phyloP scores from a whole-genome alignment of 2,329 filamentous ascomycete genomes.

The Microdochium bolleyi region DNA sequence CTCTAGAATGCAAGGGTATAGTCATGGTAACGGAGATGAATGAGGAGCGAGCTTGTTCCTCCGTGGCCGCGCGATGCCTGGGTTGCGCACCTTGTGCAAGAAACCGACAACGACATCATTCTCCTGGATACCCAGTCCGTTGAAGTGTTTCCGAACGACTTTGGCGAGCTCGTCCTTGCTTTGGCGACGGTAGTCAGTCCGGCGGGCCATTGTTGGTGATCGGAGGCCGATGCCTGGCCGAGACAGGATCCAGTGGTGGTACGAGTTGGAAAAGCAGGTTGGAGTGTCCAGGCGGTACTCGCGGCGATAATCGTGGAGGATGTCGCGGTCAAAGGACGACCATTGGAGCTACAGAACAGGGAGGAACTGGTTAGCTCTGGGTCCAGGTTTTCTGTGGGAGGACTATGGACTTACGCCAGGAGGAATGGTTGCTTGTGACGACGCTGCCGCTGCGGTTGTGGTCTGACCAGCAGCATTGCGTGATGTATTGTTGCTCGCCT shows the following conservation, averaged over 20 bases:
- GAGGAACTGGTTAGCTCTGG: constrained; percentile 5
- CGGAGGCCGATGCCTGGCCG: constrained; percentile 58
- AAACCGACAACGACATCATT: constrained; percentile 77
- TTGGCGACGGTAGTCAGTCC: constrained; percentile 56
- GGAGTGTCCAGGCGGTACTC: constrained; percentile 65
- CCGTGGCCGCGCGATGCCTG: constrained; percentile 32
- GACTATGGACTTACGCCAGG: constrained; percentile 11
- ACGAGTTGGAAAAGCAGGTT: constrained; percentile 58
- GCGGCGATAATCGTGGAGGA: constrained; percentile 69
- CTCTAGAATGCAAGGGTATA: neutral
- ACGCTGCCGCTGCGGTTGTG: constrained; percentile 6
- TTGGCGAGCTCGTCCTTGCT: constrained; percentile 65
- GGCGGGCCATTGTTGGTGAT: constrained; percentile 69
- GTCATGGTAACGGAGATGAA: constrained; percentile 21
- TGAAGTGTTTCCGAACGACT: constrained; percentile 75
- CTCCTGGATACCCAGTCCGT: constrained; percentile 69
- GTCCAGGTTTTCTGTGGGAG: constrained; percentile 15
- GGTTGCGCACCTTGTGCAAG: constrained; percentile 60
- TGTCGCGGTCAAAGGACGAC: constrained; percentile 56
- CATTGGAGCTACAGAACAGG: constrained; percentile 47
- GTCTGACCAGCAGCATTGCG: neutral
- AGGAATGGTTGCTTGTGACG: constrained; percentile 6
- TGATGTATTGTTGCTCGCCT: neutral
- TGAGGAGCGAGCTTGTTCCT: constrained; percentile 21
- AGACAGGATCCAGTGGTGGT: constrained; percentile 53